Conservation (phyloP, 495 filamentous ascomycete genomes). For the Recurvomyces mirabilis region DNA sequence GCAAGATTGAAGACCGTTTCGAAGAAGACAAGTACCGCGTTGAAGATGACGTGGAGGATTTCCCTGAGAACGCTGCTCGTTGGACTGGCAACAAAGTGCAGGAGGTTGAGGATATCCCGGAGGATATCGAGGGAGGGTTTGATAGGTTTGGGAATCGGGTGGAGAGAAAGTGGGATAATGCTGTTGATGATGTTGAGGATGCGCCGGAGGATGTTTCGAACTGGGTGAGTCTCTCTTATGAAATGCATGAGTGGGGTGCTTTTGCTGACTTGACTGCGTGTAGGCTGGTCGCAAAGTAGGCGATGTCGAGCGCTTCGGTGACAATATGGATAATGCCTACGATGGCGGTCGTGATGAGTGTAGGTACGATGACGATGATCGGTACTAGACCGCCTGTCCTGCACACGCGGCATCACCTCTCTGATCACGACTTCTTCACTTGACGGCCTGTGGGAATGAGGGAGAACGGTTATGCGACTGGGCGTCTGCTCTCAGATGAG, state of each 20-base stretch:
- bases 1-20: conserved; percentile 30
- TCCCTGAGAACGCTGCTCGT: conserved; percentile 33
- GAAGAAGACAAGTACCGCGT: conserved; percentile 27
- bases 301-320: conserved; percentile 32
- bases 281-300: conserved; percentile 30
- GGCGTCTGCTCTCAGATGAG: no score
- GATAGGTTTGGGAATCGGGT: conserved; percentile 25
- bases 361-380: conserved; percentile 16
- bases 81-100: conserved; percentile 34
- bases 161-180: conserved; percentile 28
- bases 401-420: no score
- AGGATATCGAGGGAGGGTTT: conserved; percentile 26
- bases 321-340: conserved; percentile 32
- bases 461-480: no score
- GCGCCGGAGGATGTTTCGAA: conserved; percentile 32
- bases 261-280: background rate
- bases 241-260: background rate
- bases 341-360: conserved; percentile 31
- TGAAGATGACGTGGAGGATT: conserved; percentile 29
- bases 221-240: conserved; percentile 23
- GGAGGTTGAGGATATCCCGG: conserved; percentile 31
- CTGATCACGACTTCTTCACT: no score
- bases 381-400: no score
- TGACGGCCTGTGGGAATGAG: no score
- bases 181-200: conserved; percentile 26